Percentiles rank a stretch among this genome's conserved stretches.
These are phyloP conservation scores for Atkinsonella hypoxylon DNA, from an alignment of 2,329 filamentous ascomycete species.

Conservation along the genomic window DNA sequence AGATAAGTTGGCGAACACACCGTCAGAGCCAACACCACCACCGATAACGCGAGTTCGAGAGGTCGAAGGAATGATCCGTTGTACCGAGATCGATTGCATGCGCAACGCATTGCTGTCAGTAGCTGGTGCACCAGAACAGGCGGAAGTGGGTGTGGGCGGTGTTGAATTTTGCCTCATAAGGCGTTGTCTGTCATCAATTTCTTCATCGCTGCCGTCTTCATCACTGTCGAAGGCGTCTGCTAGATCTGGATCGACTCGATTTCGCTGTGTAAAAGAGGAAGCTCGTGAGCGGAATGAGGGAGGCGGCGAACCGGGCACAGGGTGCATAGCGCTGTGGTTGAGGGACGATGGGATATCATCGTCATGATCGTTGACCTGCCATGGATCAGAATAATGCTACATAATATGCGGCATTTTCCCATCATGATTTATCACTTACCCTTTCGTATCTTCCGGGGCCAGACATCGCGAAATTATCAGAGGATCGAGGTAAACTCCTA, in stretches of 20 bases:
- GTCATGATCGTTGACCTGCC: slow-evolving; percentile 46
- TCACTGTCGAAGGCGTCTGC: slow-evolving; percentile 89
- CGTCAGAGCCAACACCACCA: slow-evolving; percentile 71
- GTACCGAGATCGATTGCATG: slow-evolving; percentile 13
- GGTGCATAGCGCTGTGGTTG: slow-evolving; percentile 19
- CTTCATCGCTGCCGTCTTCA: slow-evolving; percentile 64
- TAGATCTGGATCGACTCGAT: slow-evolving; percentile 61
- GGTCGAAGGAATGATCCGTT: slow-evolving; percentile 18
- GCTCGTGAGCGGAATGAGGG: slow-evolving; percentile 84
- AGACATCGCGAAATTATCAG: slow-evolving; percentile 31
- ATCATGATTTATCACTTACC: slow-evolving; percentile 26
- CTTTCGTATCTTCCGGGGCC: slow-evolving; percentile 38
- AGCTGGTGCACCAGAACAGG: slow-evolving; percentile 5
- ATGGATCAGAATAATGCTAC: not conserved
- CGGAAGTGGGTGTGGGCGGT: slow-evolving; percentile 12
- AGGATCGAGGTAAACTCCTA: not conserved
- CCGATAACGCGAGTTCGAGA: slow-evolving; percentile 46
- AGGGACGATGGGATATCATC: slow-evolving; percentile 19
- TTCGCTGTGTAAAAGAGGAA: slow-evolving; percentile 39
- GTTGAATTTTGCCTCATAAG: slow-evolving; percentile 58
- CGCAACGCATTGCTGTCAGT: not conserved
- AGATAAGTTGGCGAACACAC: slow-evolving; percentile 89
- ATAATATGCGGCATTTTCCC: too few relatives aligned
- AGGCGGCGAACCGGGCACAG: slow-evolving; percentile 47
- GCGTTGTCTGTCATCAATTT: slow-evolving; percentile 69